These are phyloP conservation scores for Myxozyma monticola DNA, from an alignment of 805 yeast genomes.

Conservation along the genomic window DNA sequence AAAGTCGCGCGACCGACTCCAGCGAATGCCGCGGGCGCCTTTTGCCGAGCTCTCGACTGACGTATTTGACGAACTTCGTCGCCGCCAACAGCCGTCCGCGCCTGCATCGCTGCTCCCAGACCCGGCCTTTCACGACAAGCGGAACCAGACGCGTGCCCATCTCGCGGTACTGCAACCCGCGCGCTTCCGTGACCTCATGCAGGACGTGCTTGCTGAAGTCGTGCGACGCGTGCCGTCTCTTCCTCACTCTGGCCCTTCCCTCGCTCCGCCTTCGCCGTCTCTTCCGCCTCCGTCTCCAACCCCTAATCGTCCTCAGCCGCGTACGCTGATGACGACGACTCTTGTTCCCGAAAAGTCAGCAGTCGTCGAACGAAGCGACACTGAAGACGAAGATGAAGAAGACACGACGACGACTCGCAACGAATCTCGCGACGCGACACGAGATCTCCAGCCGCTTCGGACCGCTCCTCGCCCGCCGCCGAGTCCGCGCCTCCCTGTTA, in stretches of 20 bases:
- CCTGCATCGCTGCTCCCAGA: conserved; percentile 65
- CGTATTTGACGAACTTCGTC: conserved; percentile 85
- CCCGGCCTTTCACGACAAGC: conserved; percentile 78
- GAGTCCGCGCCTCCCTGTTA: no score
- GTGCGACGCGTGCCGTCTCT: conserved; percentile 61
- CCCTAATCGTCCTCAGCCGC: conserved; percentile 17
- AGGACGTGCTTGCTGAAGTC: conserved; percentile 84
- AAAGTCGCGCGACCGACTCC: conserved; percentile 80
- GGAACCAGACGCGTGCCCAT: conserved; percentile 94
- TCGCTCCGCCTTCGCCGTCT: not conserved
- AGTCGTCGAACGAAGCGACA: conserved; percentile 86
- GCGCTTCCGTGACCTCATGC: conserved; percentile 84
- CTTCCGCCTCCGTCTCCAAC: not conserved
- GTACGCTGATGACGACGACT: conserved; percentile 34
- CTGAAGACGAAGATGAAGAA: conserved; percentile 55
- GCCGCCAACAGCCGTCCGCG: conserved; percentile 49
- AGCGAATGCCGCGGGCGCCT: conserved; percentile 73
- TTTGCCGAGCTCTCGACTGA: conserved; percentile 90
- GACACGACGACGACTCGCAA: conserved; percentile 8
- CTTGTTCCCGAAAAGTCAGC: conserved; percentile 84
- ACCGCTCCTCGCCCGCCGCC: conserved; percentile 9
- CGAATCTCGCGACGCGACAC: not conserved
- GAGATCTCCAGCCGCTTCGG: conserved; percentile 3
- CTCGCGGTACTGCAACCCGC: conserved; percentile 77
- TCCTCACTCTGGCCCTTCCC: no score